Base-by-base conservation (phyloP, 2,329 filamentous ascomycete species). In the Phyllosticta ampelicida region DNA sequence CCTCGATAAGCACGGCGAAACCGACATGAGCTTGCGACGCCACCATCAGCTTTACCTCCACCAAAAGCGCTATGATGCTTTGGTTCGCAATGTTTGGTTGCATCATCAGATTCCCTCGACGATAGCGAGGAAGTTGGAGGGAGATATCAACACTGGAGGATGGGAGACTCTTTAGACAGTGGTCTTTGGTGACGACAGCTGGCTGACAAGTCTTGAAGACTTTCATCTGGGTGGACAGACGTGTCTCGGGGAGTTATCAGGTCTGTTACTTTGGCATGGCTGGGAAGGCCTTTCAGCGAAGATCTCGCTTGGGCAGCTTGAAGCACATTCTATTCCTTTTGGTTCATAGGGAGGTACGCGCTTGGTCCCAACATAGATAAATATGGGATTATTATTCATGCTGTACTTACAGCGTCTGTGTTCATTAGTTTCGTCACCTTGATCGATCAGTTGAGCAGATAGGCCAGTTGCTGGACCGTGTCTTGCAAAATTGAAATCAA, bases 91-190 rank as follows among this genome's bases (percentile, higher is more conserved):
- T 64, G 84, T 91, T 50, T 96, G 95, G 86, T 77, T 97, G 60
- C 83, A 85, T 54, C 90, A 96, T 66, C 86, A 87, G 4, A 84
- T 99, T 26, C 91, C 91, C 36, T 95, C 88, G 64, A 85, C 90
- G 52, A 96, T 99, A 69, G 89, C 87, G 63, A 80, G 94, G 63
- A 92, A 90, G 73, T 74, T 99, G 63, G 94, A 99, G 76, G 87
- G 89, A 13, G 94, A 99, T 71, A 90, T 96, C 51, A 99, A 99
- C 69, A 96, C 90, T 66, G 94, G 94, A 0, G 94, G 94, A 0
- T 99, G 94, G 94, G 94, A 99, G 76, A 96, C 77, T 30, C 64
- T 79, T 63, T 79, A 59, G 67, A 26, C 20, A 26, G 54, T n/a
- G 28, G 44, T 44, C 20, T 2, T 13, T 20, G 9, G n/a, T 23